Evolutionary conservation across 1,284 basidiomycete genomes (phyloP).

Genomic region (Bjerkandera adusta): DNA sequence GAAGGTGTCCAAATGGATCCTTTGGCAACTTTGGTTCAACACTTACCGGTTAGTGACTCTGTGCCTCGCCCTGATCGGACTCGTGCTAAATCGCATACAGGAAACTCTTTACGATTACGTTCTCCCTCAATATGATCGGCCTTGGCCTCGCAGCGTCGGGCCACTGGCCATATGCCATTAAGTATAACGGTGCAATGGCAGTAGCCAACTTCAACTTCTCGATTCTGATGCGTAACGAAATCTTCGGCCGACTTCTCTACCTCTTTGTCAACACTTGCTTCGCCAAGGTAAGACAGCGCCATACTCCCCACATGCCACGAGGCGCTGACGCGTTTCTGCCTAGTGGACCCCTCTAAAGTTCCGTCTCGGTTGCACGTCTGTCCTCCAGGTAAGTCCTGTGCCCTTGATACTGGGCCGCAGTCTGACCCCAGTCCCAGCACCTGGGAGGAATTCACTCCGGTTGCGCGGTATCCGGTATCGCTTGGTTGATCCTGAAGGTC

Average conservation of each 20-base stretch:
- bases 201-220: conserved; percentile 52
- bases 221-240: conserved; percentile 55
- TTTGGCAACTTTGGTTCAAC: conserved; percentile 66
- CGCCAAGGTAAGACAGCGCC: conserved; percentile 57
- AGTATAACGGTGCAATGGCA: conserved; percentile 61
- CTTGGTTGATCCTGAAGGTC: conserved; percentile 64
- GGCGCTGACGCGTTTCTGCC: no score
- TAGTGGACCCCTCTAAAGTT: conserved; percentile 73
- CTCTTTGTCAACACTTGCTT: conserved; percentile 48
- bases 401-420: background rate
- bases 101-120: conserved; percentile 62
- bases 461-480: conserved; percentile 63
- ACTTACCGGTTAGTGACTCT: conserved; percentile 49
- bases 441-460: conserved; percentile 76
- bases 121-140: conserved; percentile 58
- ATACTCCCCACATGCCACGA: no score
- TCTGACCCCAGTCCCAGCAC: conserved; percentile 40
- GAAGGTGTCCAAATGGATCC: conserved; percentile 54
- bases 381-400: conserved; percentile 48
- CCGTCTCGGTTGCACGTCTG: conserved; percentile 67
- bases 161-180: conserved; percentile 58
- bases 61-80: background rate
- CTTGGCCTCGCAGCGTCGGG: conserved; percentile 61
- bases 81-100: conserved; percentile 32
- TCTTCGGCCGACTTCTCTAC: conserved; percentile 55